phyloP scores from a whole-genome alignment of 140 eudicot genomes.

The Senecio squalidus region DNA sequence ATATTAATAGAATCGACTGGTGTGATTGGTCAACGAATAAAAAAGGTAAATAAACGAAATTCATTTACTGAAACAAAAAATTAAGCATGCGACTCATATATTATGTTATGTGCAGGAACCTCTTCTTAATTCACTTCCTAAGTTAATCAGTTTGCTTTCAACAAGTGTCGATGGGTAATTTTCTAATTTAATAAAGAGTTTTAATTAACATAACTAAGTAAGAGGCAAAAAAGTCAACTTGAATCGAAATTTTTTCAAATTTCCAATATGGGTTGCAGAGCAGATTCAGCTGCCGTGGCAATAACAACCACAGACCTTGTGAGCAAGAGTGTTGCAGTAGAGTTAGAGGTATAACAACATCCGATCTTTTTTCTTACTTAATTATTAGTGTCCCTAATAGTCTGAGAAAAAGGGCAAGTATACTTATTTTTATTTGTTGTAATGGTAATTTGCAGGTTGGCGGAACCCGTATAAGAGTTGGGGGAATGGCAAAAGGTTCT shows the following conservation, averaged over 20 bases:
- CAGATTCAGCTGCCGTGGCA: constrained; percentile 95
- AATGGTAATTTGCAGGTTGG: constrained; percentile 48
- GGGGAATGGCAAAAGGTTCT: constrained; percentile 99
- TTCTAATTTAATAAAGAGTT: constrained; percentile 1
- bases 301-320: constrained; percentile 98
- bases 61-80: background rate
- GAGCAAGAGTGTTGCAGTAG: constrained; percentile 94
- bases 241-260: background rate
- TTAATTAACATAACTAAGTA: background rate
- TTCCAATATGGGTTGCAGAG: constrained; percentile 48
- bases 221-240: background rate
- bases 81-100: background rate
- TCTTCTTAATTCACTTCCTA: constrained; percentile 81
- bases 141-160: constrained; percentile 60
- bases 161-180: constrained; percentile 63
- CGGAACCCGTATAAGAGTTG: constrained; percentile 56
- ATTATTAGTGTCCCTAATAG: background rate
- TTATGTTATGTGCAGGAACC: constrained; percentile 58
- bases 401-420: background rate
- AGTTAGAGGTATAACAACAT: constrained; percentile 53
- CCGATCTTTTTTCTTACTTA: background rate
- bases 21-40: constrained; percentile 91
- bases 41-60: constrained; percentile 55
- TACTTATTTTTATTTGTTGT: constrained; percentile 3
- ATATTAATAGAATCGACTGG: constrained; percentile 95